Percentiles rank a stretch among this genome's conserved stretches.
Evolutionary conservation across 2,329 filamentous ascomycete species (phyloP).

Genomic region (Akanthomyces muscarius): DNA sequence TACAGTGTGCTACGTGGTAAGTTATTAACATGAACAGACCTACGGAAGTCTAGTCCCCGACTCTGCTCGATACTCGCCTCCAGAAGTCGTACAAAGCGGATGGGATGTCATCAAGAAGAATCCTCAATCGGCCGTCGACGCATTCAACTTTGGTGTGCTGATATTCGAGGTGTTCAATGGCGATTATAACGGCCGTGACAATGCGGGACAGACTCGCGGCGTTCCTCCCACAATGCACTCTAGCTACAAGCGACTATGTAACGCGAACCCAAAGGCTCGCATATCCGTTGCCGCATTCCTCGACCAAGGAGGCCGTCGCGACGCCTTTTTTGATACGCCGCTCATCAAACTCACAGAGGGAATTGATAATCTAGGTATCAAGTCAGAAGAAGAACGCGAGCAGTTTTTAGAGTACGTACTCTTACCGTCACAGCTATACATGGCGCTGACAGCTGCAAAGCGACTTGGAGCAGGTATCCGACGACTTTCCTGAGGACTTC

Average conservation of each 20-base stretch:
- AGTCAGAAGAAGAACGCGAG: slow-evolving; percentile 78
- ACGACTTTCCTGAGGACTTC: slow-evolving; percentile 96
- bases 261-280: slow-evolving; percentile 83
- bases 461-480: slow-evolving; percentile 78
- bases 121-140: slow-evolving; percentile 76
- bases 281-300: slow-evolving; percentile 81
- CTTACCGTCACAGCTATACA: background rate
- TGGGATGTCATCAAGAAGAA: slow-evolving; percentile 88
- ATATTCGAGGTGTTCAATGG: slow-evolving; percentile 93
- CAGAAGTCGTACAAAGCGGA: slow-evolving; percentile 79
- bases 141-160: slow-evolving; percentile 79
- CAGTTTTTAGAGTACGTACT: slow-evolving; percentile 64
- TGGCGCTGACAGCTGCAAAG: slow-evolving; percentile 37
- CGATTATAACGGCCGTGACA: slow-evolving; percentile 69
- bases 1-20: background rate
- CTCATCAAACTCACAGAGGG: slow-evolving; percentile 89
- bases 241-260: slow-evolving; percentile 84
- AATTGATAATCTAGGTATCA: slow-evolving; percentile 88
- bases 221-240: slow-evolving; percentile 86
- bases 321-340: slow-evolving; percentile 88
- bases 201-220: slow-evolving; percentile 79
- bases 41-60: slow-evolving; percentile 87
- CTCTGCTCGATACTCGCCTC: slow-evolving; percentile 76
- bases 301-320: slow-evolving; percentile 77
- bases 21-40: slow-evolving; percentile 46